Conservation (phyloP, 179 eudicot genomes). For the Actinidia chinensis region DNA sequence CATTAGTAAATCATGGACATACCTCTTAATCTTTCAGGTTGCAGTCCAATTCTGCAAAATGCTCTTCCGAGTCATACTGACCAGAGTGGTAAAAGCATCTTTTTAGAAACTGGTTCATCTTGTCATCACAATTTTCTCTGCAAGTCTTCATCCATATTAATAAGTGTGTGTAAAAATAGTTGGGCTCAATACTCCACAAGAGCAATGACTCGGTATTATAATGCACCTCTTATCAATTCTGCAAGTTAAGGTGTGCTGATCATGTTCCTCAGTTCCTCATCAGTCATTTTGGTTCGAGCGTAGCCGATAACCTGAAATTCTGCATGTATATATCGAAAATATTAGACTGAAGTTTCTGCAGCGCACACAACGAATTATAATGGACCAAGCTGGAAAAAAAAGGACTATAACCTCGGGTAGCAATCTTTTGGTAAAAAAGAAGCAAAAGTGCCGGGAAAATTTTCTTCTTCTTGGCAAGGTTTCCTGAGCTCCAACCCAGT, state of each 20-base stretch:
- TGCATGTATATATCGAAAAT: constrained; percentile 28
- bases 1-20: constrained; percentile 12
- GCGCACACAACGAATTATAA: no score
- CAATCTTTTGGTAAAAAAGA: constrained; percentile 65
- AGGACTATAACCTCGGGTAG: constrained; percentile 57
- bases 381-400: neutral
- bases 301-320: constrained; percentile 74
- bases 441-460: constrained; percentile 92
- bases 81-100: constrained; percentile 82
- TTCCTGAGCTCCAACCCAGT: constrained; percentile 90
- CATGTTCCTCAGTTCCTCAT: constrained; percentile 69
- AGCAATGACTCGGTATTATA: neutral
- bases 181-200: neutral
- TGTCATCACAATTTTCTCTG: constrained; percentile 84
- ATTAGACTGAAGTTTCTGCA: neutral
- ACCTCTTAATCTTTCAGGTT: constrained; percentile 78
- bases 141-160: constrained; percentile 19
- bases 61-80: constrained; percentile 58
- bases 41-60: constrained; percentile 55
- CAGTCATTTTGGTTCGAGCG: constrained; percentile 69
- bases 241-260: constrained; percentile 85
- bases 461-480: constrained; percentile 89
- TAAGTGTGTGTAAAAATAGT: neutral
- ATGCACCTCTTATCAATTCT: constrained; percentile 75
- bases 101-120: constrained; percentile 61